Evolutionary conservation across 345 rosid species (phyloP), one percentile per base, ranked within the genome.

Genomic region (Boechera stricta): DNA sequence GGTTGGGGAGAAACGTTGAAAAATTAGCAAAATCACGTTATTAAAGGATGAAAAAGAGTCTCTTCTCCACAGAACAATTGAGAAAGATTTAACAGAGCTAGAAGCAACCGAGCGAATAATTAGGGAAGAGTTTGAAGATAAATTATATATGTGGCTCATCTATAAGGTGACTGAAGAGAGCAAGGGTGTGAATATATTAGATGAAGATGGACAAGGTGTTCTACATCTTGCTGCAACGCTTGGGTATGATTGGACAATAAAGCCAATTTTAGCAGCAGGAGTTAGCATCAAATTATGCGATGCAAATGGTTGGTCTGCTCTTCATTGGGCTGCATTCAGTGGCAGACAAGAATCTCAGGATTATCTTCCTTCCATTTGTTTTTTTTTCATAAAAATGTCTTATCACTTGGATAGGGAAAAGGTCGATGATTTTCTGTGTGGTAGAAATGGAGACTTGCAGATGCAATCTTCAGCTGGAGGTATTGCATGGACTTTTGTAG

Each of bases 301-400:
- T 76, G 83, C 78, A 15, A 88, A 84, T 84, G 98, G 97, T 32
- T 91, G 98, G 97, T 91, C 98, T 79, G 96, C 96, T 12, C 92
- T 93, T 76, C 98, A 93, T 67, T 94, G 98, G 98, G 96, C 98
- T 64, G 97, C 94, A 64, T 91, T 64, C 78, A 84, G 77, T 77
- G 96, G 98, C 84, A 94, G 98, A 97, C 76, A 82, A 85, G 90
- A 21, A 63, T 59, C 65, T 80, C 70, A 64, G 42, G 26, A 66
- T 81, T 45, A 29, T 42, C 60, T 69, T 52, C 56, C 59, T 77
- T 60, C 15, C 3, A 35, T 64, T 57, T 16, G 16, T 16, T 16
- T 16, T 16, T 16, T 16, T 16, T 16, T 16, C 16, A 16, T 16
- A 16, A 16, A 16, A 16, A 16, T 16, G 16, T 16, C 16, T 16